Conservation (phyloP, 208 protist species). For the Acanthamoeba royreba region DNA sequence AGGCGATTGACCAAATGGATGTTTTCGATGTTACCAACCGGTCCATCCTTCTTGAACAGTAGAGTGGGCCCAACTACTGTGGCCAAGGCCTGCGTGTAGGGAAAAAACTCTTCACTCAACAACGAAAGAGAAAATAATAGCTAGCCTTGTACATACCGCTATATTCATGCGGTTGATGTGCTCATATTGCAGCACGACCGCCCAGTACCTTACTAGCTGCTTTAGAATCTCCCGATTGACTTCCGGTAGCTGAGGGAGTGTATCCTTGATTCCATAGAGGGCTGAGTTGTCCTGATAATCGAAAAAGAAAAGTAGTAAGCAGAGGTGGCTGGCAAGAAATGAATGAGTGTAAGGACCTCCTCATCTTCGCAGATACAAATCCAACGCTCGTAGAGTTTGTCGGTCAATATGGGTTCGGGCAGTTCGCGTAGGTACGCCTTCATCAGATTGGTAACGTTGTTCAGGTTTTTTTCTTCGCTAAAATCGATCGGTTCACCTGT, state of each 20-base stretch:
- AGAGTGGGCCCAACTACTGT: neutral
- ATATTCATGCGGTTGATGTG: conserved; percentile 16
- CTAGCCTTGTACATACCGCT: neutral
- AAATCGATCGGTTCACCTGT: neutral
- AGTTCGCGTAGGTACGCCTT: neutral
- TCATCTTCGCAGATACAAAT: neutral
- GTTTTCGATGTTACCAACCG: neutral
- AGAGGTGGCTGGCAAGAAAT: neutral
- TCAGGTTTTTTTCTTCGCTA: neutral
- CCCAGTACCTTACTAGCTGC: neutral
- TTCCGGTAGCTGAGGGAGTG: neutral
- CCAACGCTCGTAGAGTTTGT: neutral
- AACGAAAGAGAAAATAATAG: neutral
- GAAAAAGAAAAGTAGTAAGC: neutral
- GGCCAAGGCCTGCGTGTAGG: neutral
- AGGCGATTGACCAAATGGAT: neutral
- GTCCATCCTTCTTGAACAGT: neutral
- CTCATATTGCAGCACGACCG: neutral
- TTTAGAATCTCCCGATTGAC: neutral
- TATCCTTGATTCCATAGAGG: neutral
- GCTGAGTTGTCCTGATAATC: neutral
- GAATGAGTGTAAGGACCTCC: neutral
- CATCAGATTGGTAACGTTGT: neutral
- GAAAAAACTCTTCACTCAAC: neutral
- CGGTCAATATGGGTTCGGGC: neutral